Conservation (phyloP, 352 stramenopile species). For the Aphanomyces cochlioides region DNA sequence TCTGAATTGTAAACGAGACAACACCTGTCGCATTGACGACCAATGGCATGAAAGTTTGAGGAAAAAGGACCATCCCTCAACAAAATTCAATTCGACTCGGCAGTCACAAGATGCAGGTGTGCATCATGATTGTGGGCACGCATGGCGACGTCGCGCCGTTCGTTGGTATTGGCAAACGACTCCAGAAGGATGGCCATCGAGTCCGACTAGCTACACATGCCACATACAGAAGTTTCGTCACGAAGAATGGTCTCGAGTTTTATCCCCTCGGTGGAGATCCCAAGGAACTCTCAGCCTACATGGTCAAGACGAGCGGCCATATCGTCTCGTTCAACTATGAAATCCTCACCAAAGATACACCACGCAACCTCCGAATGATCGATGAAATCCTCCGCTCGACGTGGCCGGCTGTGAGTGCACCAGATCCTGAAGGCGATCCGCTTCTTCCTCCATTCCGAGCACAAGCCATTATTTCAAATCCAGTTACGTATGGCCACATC, state of each 20-base stretch:
- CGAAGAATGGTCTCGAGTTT: constrained; percentile 66
- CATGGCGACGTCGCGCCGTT: constrained; percentile 85
- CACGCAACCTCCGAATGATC: constrained; percentile 87
- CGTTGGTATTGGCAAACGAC: constrained; percentile 74
- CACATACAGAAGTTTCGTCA: constrained; percentile 84
- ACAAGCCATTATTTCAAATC: constrained; percentile 92
- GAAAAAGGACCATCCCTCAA: background rate
- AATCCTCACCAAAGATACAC: constrained; percentile 55
- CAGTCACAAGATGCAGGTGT: constrained; percentile 52
- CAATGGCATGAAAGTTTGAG: too few relatives aligned
- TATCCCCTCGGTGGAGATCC: constrained; percentile 71
- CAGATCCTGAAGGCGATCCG: constrained; percentile 66
- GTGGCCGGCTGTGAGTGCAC: constrained; percentile 53
- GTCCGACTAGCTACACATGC: constrained; percentile 89
- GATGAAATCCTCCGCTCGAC: constrained; percentile 83
- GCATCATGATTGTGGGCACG: constrained; percentile 90
- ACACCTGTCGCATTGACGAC: too few relatives aligned
- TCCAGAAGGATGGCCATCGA: constrained; percentile 82
- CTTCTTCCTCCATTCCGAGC: constrained; percentile 67
- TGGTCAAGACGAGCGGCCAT: constrained; percentile 85
- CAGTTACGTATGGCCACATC: constrained; percentile 88
- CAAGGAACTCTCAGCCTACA: constrained; percentile 84
- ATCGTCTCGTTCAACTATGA: constrained; percentile 67
- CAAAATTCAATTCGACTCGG: constrained; percentile 20
- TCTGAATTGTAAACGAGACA: too few relatives aligned